phyloP scores from a whole-genome alignment of 1,284 basidiomycete genomes.

The Sporisorium reilianum region DNA sequence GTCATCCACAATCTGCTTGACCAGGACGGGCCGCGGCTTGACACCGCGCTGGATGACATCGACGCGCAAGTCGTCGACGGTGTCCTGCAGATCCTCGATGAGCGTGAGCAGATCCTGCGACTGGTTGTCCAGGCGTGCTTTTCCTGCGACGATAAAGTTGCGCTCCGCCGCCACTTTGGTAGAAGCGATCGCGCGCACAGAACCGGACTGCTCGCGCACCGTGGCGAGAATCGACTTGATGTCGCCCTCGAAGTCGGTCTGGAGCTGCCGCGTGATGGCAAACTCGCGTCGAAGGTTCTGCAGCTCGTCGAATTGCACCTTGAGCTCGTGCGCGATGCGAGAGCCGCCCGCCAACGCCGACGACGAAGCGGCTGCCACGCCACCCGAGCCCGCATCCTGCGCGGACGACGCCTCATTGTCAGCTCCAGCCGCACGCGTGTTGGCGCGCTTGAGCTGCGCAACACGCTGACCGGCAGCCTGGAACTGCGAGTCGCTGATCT shows the following conservation, averaged over 20 bases:
- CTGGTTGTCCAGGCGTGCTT: conserved; percentile 85
- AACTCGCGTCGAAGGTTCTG: conserved; percentile 92
- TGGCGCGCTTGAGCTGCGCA: conserved; percentile 57
- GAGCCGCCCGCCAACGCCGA: conserved; percentile 36
- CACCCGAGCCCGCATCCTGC: not conserved
- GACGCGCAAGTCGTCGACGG: conserved; percentile 87
- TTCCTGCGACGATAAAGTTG: conserved; percentile 89
- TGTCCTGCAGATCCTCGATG: conserved; percentile 93
- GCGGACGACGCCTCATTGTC: conserved; percentile 13
- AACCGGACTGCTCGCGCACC: conserved; percentile 84
- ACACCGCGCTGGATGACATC: conserved; percentile 91
- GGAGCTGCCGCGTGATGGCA: conserved; percentile 91
- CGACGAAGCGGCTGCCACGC: conserved; percentile 2
- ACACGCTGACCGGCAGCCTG: conserved; percentile 63
- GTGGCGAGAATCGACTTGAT: conserved; percentile 85
- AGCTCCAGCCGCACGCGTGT: conserved; percentile 31
- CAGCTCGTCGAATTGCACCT: conserved; percentile 92
- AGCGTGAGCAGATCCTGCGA: conserved; percentile 91
- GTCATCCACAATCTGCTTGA: conserved; percentile 81
- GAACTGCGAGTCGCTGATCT: conserved; percentile 66
- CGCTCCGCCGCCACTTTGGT: conserved; percentile 84
- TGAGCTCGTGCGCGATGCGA: conserved; percentile 75
- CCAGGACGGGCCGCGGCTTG: conserved; percentile 80
- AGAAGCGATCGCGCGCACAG: conserved; percentile 81
- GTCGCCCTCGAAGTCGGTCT: conserved; percentile 89